Conservation (phyloP, 257 asterid genomes). For the Petunia axillaris region DNA sequence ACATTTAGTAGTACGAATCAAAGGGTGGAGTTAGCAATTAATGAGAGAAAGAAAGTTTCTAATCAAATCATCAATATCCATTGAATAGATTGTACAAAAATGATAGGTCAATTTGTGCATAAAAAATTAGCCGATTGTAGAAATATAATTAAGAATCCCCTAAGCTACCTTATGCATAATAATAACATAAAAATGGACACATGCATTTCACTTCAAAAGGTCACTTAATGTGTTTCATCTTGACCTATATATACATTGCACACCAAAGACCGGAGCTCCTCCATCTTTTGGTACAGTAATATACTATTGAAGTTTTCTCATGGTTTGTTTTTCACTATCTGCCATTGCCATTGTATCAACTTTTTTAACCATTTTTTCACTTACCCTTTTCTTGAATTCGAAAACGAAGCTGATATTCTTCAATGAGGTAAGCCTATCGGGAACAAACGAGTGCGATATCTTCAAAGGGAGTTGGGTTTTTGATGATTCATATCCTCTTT, state of each 20-base stretch:
- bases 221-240: neutral
- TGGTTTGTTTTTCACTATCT: conserved; percentile 15
- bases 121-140: no score
- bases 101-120: no score
- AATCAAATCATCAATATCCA: neutral
- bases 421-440: conserved; percentile 7
- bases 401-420: neutral
- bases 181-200: neutral
- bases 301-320: neutral
- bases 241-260: neutral
- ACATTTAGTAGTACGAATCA: no score
- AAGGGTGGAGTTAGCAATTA: neutral
- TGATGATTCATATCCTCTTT: conserved; percentile 53
- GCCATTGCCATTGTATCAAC: conserved; percentile 25
- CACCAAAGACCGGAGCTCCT: neutral
- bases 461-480: conserved; percentile 58
- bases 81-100: neutral
- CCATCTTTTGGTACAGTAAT: neutral
- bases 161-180: no score
- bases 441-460: conserved; percentile 39
- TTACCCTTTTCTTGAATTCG: conserved; percentile 18
- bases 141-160: neutral
- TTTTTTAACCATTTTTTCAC: conserved; percentile 18
- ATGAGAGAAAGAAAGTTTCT: neutral
- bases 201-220: neutral